A percentile compares a stretch with the other conserved stretches of the same genome.
Conservation (phyloP, 495 filamentous ascomycete species). For the Apodospora peruviana region DNA sequence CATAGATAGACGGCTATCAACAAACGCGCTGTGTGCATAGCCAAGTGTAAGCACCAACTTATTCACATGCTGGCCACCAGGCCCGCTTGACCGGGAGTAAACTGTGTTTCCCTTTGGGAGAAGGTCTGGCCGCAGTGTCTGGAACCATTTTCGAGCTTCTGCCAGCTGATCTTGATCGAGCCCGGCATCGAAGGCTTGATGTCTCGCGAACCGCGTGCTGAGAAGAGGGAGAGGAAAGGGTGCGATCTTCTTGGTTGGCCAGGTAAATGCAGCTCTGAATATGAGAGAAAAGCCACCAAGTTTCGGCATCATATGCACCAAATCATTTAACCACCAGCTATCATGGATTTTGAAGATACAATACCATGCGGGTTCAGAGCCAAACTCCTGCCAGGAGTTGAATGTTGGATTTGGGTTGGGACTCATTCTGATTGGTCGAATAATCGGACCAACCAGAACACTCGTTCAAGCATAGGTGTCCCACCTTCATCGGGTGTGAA, state of each 20-base stretch:
- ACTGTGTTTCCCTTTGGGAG: slow-evolving; percentile 66
- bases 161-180: slow-evolving; percentile 55
- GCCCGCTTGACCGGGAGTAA: slow-evolving; percentile 84
- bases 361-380: too few relatives aligned
- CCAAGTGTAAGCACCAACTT: too few relatives aligned
- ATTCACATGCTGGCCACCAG: slow-evolving; percentile 94
- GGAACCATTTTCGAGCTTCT: slow-evolving; percentile 72
- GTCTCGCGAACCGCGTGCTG: slow-evolving; percentile 18
- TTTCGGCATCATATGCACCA: too few relatives aligned
- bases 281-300: neutral
- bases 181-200: slow-evolving; percentile 33
- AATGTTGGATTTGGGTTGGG: neutral
- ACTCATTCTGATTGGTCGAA: neutral
- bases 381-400: too few relatives aligned
- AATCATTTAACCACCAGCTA: too few relatives aligned
- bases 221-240: neutral
- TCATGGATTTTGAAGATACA: too few relatives aligned
- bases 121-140: slow-evolving; percentile 52
- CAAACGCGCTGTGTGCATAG: too few relatives aligned
- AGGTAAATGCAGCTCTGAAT: neutral
- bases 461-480: neutral
- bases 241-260: neutral
- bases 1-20: too few relatives aligned
- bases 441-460: neutral
- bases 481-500: neutral